Evolutionary conservation across 2,329 filamentous ascomycete genomes (phyloP), one percentile per base, ranked within the genome.

Genomic region (Epichloe baconii): DNA sequence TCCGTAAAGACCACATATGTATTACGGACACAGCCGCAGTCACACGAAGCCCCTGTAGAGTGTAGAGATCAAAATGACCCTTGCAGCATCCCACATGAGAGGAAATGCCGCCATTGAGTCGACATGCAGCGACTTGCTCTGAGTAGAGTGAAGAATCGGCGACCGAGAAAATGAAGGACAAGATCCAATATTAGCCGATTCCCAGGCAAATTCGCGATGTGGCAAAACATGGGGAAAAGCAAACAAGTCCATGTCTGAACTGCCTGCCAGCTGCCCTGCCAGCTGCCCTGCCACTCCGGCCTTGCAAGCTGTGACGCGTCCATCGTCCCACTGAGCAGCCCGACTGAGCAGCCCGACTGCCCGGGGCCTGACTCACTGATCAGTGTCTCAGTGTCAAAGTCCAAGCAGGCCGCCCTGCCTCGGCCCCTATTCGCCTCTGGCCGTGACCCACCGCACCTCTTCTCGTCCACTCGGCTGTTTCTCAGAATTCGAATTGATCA

Each of bases 141-240:
- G 26, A 31, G 26, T 31, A 31, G 11, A 43, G 14, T 43, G 8
- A 12, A 43, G 23, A 21, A 43, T 3, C 21, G 5, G 23, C 12
- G n/a, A 17, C 5, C 0, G 19, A 14, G 6, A 31, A 44, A 31
- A 31, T 10, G 12, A 43, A 23, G 15, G 21, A 43, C 5, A 15
- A 21, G 19, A 23, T 31, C 26, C 10, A 10, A 4, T 31, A 11
- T 31, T 10, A 31, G 17, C 35, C 15, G 47, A 48, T 41, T 42
- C 1, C 17, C 17, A 43, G 11, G 14, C 23, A 23, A 40, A 42
- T 53, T 47, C 35, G 47, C 51, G 43, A 53, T 53, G 44, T 14
- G 17, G 23, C 40, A 47, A 45, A 53, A 50, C 43, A 51, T 48
- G 48, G 49, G 49, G 47, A 45, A 51, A 51, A 15, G 37, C 31